Evolutionary conservation across 2,329 filamentous ascomycete species (phyloP).

Genomic region (Dothideomycetes sp.): DNA sequence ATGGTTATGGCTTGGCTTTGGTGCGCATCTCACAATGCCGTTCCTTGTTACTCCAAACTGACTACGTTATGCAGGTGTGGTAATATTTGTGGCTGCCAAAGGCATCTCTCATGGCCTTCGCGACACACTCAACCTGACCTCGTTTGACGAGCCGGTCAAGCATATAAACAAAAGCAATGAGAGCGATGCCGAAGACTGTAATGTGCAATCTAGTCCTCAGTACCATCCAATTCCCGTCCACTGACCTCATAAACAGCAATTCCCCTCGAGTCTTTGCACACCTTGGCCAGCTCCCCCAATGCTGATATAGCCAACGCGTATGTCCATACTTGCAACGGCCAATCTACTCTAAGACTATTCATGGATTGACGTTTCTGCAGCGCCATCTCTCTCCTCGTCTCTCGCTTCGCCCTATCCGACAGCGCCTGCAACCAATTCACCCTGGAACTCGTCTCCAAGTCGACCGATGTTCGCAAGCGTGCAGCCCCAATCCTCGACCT

Average conservation of each 20-base stretch:
- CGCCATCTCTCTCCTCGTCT: slow-evolving; percentile 17
- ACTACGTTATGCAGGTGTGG: slow-evolving; percentile 30
- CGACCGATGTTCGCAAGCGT: slow-evolving; percentile 17
- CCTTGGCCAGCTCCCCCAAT: slow-evolving; percentile 30
- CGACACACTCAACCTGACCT: slow-evolving; percentile 51
- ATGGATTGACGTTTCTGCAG: neutral
- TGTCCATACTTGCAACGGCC: neutral
- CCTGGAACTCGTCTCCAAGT: slow-evolving; percentile 25
- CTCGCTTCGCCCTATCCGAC: slow-evolving; percentile 12
- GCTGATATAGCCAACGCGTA: slow-evolving; percentile 29
- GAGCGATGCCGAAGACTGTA: slow-evolving; percentile 15
- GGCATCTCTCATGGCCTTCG: slow-evolving; percentile 49
- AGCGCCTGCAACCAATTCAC: slow-evolving; percentile 11
- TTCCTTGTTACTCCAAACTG: no score
- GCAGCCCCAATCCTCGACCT: slow-evolving; percentile 19
- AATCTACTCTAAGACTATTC: neutral
- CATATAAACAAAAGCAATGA: slow-evolving; percentile 65
- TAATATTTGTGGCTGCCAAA: slow-evolving; percentile 47
- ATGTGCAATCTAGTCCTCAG: neutral
- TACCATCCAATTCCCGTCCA: no score
- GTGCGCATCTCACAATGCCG: slow-evolving; percentile 17
- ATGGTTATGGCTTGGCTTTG: slow-evolving; percentile 36
- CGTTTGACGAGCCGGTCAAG: slow-evolving; percentile 56
- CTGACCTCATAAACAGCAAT: no score
- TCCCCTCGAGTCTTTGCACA: slow-evolving; percentile 27